Evolutionary conservation across 495 filamentous ascomycete species (phyloP).

Genomic region (Tetracladium marchalianum): DNA sequence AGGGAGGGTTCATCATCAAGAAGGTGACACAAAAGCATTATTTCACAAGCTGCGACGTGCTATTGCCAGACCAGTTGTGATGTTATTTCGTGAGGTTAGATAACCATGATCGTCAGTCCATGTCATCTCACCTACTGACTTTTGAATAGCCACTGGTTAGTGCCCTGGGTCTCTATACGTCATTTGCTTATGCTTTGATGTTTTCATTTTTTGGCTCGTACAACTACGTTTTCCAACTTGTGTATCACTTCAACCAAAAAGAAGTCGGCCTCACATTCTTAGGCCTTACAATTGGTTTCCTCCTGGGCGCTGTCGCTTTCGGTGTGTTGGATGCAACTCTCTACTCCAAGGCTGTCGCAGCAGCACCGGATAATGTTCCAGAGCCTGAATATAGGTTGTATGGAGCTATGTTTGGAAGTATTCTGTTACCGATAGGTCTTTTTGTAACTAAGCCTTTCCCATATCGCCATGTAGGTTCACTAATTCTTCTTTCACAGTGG

Average conservation of each 20-base stretch:
- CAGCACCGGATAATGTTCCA: slow-evolving; percentile 5
- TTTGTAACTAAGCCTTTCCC: slow-evolving; percentile 2
- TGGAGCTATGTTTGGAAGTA: slow-evolving; percentile 11
- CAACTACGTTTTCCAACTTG: slow-evolving; percentile 14
- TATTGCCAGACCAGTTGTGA: slow-evolving; percentile 6
- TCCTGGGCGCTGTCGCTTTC: slow-evolving; percentile 11
- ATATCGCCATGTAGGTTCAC: not conserved
- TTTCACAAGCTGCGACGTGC: slow-evolving; percentile 5
- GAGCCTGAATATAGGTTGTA: slow-evolving; percentile 17
- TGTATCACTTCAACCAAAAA: slow-evolving; percentile 17
- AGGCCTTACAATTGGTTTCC: slow-evolving; percentile 11
- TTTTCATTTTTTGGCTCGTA: slow-evolving; percentile 18
- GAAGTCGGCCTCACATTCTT: slow-evolving; percentile 17
- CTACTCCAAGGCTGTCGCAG: slow-evolving; percentile 5
- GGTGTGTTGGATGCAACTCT: slow-evolving; percentile 11
- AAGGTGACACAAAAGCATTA: slow-evolving; percentile 7
- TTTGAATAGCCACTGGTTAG: slow-evolving; percentile 10
- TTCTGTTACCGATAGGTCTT: slow-evolving; percentile 15
- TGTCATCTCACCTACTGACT: not conserved
- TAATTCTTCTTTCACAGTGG: not conserved
- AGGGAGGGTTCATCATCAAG: slow-evolving; percentile 3
- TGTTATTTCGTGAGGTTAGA: slow-evolving; percentile 7
- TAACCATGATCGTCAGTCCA: not conserved
- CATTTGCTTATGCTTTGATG: slow-evolving; percentile 18
- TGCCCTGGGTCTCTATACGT: slow-evolving; percentile 13